Conservation (phyloP, 73 alveolate species). For the Symbiodinium natans region DNA sequence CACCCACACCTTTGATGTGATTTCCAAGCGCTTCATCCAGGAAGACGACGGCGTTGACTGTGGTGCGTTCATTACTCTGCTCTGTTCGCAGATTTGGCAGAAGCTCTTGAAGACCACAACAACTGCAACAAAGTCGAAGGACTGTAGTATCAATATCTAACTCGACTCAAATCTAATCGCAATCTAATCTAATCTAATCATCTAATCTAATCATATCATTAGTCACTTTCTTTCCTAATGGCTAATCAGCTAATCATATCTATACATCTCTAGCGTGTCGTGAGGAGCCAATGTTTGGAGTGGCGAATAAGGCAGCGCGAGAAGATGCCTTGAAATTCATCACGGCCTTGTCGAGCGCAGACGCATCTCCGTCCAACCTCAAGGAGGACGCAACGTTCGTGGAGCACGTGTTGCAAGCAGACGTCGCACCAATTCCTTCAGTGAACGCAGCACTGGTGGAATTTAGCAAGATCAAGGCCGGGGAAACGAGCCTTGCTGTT, state of each 20-base stretch:
- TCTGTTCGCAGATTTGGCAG: slow-evolving; percentile 28
- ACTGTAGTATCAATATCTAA: not conserved
- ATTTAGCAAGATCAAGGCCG: no score
- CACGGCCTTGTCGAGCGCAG: not conserved
- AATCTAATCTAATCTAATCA: no score
- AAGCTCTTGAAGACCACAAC: slow-evolving; percentile 7
- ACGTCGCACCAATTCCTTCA: not conserved
- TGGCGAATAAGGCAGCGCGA: not conserved
- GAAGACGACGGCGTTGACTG: not conserved
- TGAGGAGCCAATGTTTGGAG: not conserved
- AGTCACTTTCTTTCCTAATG: not conserved
- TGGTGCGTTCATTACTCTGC: not conserved
- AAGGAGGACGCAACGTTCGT: not conserved
- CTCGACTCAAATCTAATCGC: no score
- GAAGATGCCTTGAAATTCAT: not conserved
- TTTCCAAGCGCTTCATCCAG: not conserved
- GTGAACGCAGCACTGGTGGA: not conserved
- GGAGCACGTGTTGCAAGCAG: not conserved
- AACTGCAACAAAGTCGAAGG: slow-evolving; percentile 16
- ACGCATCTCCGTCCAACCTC: not conserved
- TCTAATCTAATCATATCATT: no score
- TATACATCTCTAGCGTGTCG: not conserved
- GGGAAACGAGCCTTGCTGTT: no score
- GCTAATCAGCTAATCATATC: not conserved
- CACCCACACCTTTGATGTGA: not conserved